phyloP scores from a whole-genome alignment of 2,329 filamentous ascomycete genomes.

The Xylaria hypoxylon region DNA sequence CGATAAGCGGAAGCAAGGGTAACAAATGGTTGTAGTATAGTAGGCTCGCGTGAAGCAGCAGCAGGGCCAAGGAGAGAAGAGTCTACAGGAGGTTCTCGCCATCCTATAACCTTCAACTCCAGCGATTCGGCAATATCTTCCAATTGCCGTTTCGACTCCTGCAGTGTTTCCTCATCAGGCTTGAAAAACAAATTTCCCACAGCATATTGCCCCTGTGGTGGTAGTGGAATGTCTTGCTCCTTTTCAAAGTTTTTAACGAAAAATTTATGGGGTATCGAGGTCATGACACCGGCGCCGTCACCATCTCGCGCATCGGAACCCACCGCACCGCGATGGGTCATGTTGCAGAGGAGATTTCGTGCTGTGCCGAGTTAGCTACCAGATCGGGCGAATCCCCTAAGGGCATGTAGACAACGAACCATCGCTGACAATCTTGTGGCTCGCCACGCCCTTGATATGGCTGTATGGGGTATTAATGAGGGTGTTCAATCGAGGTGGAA shows the following conservation, averaged over 20 bases:
- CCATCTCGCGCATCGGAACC: constrained; percentile 98
- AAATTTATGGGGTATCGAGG: constrained; percentile 97
- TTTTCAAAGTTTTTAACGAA: constrained; percentile 98
- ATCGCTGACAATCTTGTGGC: constrained; percentile 99
- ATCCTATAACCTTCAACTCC: constrained; percentile 90
- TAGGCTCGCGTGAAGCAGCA: constrained; percentile 91
- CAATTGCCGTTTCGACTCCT: constrained; percentile 91
- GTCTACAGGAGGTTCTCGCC: constrained; percentile 95
- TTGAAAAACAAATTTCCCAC: constrained; percentile 99
- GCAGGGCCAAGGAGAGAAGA: constrained; percentile 93
- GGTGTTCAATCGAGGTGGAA: constrained; percentile 14
- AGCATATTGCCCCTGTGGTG: constrained; percentile 91
- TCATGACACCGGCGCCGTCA: constrained; percentile 99
- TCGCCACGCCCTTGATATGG: constrained; percentile 96
- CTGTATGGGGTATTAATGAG: constrained; percentile 58
- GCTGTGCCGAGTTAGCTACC: constrained; percentile 64
- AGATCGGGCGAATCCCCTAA: neutral
- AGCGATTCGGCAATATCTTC: constrained; percentile 92
- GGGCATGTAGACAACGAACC: constrained; percentile 66
- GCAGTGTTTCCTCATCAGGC: constrained; percentile 88
- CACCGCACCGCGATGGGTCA: constrained; percentile 99
- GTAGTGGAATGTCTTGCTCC: constrained; percentile 88
- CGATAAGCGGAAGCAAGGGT: constrained; percentile 89
- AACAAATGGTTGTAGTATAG: constrained; percentile 95
- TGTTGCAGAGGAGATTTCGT: constrained; percentile 96